These are phyloP conservation scores for Cercospora zeae-maydis DNA, from an alignment of 2,329 filamentous ascomycete genomes.

Conservation along the genomic window DNA sequence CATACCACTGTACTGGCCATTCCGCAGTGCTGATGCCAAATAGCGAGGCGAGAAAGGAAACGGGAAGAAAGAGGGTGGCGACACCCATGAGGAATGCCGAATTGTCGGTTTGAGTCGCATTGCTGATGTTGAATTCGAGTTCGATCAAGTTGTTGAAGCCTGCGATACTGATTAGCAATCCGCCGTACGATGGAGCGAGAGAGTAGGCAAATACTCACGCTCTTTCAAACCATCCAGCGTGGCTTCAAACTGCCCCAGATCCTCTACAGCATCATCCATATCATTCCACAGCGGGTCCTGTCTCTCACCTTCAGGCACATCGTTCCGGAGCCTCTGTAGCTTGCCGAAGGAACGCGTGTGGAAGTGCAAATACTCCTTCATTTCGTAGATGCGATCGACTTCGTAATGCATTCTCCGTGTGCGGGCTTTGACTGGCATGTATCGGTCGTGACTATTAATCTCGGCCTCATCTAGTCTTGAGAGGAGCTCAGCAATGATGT, in stretches of 20 bases:
- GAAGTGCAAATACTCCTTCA: constrained; percentile 38
- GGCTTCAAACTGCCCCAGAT: constrained; percentile 37
- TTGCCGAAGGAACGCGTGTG: constrained; percentile 37
- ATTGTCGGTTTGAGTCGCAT: constrained; percentile 37
- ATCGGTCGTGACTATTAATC: constrained; percentile 34
- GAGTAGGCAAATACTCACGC: constrained; percentile 20
- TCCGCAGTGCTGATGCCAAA: constrained; percentile 37
- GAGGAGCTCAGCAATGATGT: constrained; percentile 37
- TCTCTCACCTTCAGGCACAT: constrained; percentile 31
- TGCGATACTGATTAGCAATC: constrained; percentile 9
- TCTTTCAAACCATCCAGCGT: constrained; percentile 37
- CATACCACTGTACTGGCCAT: constrained; percentile 34
- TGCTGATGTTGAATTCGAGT: constrained; percentile 41
- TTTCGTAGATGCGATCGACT: constrained; percentile 38
- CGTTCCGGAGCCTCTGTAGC: constrained; percentile 35
- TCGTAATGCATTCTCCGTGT: constrained; percentile 35
- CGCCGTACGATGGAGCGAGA: no score
- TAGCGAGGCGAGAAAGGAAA: constrained; percentile 37
- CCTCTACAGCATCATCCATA: constrained; percentile 37
- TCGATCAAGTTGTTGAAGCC: constrained; percentile 40
- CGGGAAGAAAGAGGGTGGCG: constrained; percentile 37
- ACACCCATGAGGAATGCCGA: constrained; percentile 35
- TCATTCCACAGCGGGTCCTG: constrained; percentile 36
- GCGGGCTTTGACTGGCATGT: constrained; percentile 35
- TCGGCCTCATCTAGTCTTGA: constrained; percentile 37